Evolutionary conservation across 371 early-diverging fungal species (phyloP), one percentile per base, ranked within the genome.

Genomic region (Mucor racemosus): DNA sequence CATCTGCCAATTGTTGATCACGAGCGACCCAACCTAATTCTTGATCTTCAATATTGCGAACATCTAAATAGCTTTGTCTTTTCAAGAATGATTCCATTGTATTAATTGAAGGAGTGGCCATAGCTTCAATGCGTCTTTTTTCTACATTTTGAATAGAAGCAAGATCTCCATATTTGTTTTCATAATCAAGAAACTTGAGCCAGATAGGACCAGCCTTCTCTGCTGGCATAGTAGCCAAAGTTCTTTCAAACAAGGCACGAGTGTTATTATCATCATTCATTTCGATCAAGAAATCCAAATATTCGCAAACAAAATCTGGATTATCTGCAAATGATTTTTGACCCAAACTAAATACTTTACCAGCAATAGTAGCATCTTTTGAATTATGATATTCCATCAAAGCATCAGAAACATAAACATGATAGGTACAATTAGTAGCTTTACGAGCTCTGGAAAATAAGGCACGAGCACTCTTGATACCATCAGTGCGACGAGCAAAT

Each of bases 211-310:
- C 81, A 7, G 93, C 87, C 44, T 88, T 85, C 19, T 92, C 91
- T 8, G 89, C 71, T 9, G 95, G 89, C 77, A 96, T 83, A 5
- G 86, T 80, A 35, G 88, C 81, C 48, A 96, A 71, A 0, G 93
- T 89, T 62, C 92, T 81, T 75, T 97, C 97, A 80, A 97, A 82
- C 62, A 96, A 70, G 0, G 97, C 96, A 31, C 95, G 86, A 14
- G 94, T 89, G 65, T 98, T 98, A 71, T 91, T 95, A 64, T 94
- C 94, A 63, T 98, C 97, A 65, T 97, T 95, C 65, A 92, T 82
- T 68, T 89, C 82, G 39, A 96, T 92, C 59, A 98, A 81, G 65
- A 91, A 96, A 62, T 93, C 91, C 66, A 98, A 77, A 67, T 98
- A 97, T 53, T 93, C 84, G 39, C 84, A 76, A 10, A 92, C 88